Percentiles rank a stretch among this genome's conserved stretches.
Conservation (phyloP, 1,139 yeast species). For the Saccharomyces uvarum region DNA sequence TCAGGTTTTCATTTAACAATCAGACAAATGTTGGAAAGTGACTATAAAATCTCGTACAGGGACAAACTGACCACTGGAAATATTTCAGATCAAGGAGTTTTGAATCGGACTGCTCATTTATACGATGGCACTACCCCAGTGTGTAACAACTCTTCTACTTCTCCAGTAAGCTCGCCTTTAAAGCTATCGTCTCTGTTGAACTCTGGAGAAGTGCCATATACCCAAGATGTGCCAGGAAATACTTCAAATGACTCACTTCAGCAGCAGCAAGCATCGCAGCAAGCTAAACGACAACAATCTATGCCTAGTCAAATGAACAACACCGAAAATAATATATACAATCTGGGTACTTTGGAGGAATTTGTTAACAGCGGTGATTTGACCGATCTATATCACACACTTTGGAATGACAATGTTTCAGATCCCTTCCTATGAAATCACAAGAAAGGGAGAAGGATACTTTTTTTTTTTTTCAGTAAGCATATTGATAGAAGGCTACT, state of each 20-base stretch:
- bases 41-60: not conserved
- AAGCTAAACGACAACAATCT: not conserved
- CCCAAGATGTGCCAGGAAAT: not conserved
- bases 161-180: not conserved
- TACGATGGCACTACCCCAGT: not conserved
- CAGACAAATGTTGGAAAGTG: constrained; percentile 18
- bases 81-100: not conserved
- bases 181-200: not conserved
- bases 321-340: constrained; percentile 9
- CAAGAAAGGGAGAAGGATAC: not conserved
- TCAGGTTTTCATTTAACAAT: constrained; percentile 26
- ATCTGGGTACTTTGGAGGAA: constrained; percentile 29
- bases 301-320: not conserved
- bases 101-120: not conserved
- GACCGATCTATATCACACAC: constrained; percentile 22
- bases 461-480: not conserved
- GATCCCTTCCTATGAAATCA: constrained; percentile 4
- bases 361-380: constrained; percentile 27
- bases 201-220: not conserved
- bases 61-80: not conserved
- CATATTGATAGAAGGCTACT: not conserved
- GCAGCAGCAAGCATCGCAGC: not conserved
- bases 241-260: not conserved
- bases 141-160: not conserved
- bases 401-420: constrained; percentile 28